phyloP scores from a whole-genome alignment of 768 basidiomycete species.

The Pleurotus tuber-regium region DNA sequence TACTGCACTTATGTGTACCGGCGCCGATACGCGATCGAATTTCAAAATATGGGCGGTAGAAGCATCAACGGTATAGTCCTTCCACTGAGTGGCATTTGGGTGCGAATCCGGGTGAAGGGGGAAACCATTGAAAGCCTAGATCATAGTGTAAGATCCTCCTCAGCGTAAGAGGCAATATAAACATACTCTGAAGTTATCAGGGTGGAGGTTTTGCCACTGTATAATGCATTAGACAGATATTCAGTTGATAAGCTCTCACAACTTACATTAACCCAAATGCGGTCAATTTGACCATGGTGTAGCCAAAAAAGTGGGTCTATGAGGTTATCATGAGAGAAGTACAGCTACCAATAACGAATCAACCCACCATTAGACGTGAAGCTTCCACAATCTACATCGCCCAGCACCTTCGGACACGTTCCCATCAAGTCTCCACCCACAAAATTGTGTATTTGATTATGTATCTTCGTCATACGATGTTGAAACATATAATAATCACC shows the following conservation, averaged over 20 bases:
- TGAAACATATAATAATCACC: constrained; percentile 15
- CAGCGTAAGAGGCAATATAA: no score
- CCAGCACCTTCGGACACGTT: constrained; percentile 10
- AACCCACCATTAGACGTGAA: constrained; percentile 13
- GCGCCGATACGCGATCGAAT: constrained; percentile 12
- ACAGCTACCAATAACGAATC: no score
- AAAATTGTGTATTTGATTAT: constrained; percentile 16
- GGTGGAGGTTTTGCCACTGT: constrained; percentile 14
- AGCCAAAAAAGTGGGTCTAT: constrained; percentile 16
- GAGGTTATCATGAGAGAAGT: no score
- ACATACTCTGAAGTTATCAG: constrained; percentile 13
- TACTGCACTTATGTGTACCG: neutral
- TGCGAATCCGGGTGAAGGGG: constrained; percentile 5
- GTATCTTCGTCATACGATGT: constrained; percentile 11
- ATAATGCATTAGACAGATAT: neutral
- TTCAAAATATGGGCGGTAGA: neutral
- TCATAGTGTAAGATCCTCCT: neutral
- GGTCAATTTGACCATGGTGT: constrained; percentile 13
- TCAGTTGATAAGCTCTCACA: neutral
- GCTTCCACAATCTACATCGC: neutral
- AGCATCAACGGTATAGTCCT: neutral
- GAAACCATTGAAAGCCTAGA: constrained; percentile 11
- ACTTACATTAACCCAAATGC: constrained; percentile 13
- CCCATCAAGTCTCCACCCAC: constrained; percentile 16
- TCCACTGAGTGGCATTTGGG: constrained; percentile 8